phyloP scores from a whole-genome alignment of 1,284 basidiomycete genomes.

The Fomitiporia mediterranea region DNA sequence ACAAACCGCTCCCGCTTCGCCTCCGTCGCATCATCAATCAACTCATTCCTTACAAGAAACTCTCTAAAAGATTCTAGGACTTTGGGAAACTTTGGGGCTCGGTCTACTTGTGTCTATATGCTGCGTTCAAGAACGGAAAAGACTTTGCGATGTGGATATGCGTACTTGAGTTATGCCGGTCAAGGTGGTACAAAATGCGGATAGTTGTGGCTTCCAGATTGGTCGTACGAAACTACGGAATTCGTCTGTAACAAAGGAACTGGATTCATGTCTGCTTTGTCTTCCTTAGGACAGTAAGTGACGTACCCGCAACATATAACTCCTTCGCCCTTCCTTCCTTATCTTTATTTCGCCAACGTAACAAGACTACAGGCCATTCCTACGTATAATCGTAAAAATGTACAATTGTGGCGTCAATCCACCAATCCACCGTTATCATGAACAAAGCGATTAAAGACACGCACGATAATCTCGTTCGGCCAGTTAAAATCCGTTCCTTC shows the following conservation, averaged over 20 bases:
- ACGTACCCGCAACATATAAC: conserved; percentile 43
- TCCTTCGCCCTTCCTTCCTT: conserved; percentile 46
- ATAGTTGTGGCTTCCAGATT: conserved; percentile 78
- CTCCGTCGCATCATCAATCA: conserved; percentile 56
- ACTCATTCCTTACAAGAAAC: conserved; percentile 65
- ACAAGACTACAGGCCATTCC: conserved; percentile 87
- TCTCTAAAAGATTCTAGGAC: conserved; percentile 60
- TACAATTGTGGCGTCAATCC: conserved; percentile 18
- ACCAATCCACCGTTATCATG: not conserved
- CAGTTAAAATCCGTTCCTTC: conserved; percentile 62
- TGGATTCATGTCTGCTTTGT: not conserved
- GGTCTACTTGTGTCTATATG: conserved; percentile 71
- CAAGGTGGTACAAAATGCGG: conserved; percentile 79
- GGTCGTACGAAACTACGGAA: conserved; percentile 89
- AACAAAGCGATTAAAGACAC: conserved; percentile 32
- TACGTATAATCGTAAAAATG: too few species aligned
- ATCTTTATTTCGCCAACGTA: conserved; percentile 74
- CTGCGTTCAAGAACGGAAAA: not conserved
- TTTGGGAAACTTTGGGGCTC: conserved; percentile 70
- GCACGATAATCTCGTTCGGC: conserved; percentile 91
- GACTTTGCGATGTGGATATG: not conserved
- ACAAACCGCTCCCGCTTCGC: conserved; percentile 48
- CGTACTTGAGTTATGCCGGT: conserved; percentile 90
- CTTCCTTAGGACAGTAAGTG: not conserved
- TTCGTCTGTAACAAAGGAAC: conserved; percentile 46